A percentile compares a stretch with the other conserved stretches of the same genome.
phyloP scores from a whole-genome alignment of 192 early-diverging fungal genomes.

The Linnemannia exigua region DNA sequence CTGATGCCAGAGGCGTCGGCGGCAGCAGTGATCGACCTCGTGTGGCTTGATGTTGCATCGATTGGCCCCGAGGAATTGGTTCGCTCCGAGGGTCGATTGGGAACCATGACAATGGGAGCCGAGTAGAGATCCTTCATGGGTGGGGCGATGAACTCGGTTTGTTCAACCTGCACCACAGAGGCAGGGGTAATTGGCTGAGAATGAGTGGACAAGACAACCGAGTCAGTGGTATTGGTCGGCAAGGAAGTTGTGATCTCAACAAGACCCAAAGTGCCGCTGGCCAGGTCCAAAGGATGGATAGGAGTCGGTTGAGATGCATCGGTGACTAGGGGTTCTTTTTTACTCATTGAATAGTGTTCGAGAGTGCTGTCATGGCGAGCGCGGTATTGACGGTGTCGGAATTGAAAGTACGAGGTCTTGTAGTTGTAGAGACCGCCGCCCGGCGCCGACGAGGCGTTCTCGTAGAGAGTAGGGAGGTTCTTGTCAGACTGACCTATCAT shows the following conservation, averaged over 20 bases:
- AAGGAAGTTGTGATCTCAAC: not conserved
- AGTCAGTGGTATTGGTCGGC: too few species aligned
- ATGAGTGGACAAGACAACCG: not conserved
- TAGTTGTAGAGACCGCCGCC: not conserved
- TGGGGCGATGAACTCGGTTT: not conserved
- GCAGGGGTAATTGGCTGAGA: not conserved
- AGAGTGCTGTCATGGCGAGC: not conserved
- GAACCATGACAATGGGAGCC: not conserved
- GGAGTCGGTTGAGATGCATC: not conserved
- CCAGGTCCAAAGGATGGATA: not conserved
- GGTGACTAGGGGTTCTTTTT: not conserved
- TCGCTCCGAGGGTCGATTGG: not conserved
- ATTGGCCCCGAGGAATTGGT: not conserved
- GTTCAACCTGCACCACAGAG: not conserved
- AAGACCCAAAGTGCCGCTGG: not conserved
- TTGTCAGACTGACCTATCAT: not conserved
- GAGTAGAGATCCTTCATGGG: constrained; percentile 4
- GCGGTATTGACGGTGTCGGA: not conserved
- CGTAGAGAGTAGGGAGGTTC: not conserved
- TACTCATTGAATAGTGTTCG: not conserved
- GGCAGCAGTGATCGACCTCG: not conserved
- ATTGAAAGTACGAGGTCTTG: not conserved
- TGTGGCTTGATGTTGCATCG: not conserved
- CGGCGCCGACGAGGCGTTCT: not conserved
- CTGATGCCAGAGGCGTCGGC: not conserved